A percentile compares a stretch with the other conserved stretches of the same genome.
Conservation (phyloP, 148 eudicot species). For the Amaranthus hypochondriacus region DNA sequence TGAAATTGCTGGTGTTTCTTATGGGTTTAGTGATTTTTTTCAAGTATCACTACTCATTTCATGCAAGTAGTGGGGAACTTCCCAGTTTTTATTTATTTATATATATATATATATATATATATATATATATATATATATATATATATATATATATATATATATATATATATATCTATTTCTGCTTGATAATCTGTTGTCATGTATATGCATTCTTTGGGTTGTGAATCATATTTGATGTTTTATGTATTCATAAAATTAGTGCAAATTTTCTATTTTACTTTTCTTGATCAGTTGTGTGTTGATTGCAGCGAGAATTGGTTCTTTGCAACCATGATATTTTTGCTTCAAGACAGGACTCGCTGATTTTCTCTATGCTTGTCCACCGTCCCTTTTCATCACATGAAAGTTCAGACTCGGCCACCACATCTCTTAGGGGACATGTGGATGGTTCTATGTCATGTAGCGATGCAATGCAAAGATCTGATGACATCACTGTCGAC, state of each 20-base stretch:
- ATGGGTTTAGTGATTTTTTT: not conserved
- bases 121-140: no score
- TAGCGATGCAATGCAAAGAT: slow-evolving; percentile 69
- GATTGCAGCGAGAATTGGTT: slow-evolving; percentile 82
- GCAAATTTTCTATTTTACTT: not conserved
- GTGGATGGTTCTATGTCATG: slow-evolving; percentile 68
- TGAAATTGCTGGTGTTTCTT: not conserved
- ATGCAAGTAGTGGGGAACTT: not conserved
- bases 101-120: no score
- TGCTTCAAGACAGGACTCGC: slow-evolving; percentile 56
- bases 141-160: no score
- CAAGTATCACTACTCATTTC: not conserved
- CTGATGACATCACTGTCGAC: slow-evolving; percentile 88
- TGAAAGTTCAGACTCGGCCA: slow-evolving; percentile 96
- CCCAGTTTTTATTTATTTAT: not conserved
- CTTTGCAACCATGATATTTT: slow-evolving; percentile 74
- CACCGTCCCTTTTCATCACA: slow-evolving; percentile 55
- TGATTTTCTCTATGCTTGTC: slow-evolving; percentile 50
- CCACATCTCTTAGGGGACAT: slow-evolving; percentile 72
- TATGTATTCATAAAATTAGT: not conserved
- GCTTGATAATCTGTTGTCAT: not conserved
- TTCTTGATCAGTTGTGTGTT: slow-evolving; percentile 3
- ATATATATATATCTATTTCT: not conserved
- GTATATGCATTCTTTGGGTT: not conserved
- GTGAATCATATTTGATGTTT: not conserved